Evolutionary conservation across 192 early-diverging fungal species (phyloP), one percentile per base, ranked within the genome.

Genomic region (Thamnidium elegans): DNA sequence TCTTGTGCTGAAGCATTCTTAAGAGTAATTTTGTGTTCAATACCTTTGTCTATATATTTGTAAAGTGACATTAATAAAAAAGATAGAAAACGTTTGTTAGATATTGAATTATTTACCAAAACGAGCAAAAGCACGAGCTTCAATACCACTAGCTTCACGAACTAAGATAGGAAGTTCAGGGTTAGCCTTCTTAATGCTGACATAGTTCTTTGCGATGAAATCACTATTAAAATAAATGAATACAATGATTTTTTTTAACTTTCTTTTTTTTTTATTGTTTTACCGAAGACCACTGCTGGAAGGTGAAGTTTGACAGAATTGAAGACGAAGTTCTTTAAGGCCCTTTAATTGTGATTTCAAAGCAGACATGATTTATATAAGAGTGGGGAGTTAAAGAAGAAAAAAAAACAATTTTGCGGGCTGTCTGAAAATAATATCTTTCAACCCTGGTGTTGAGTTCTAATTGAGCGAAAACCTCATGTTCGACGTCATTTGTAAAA

Each of bases 301-400:
- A 48, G 88, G 72, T 32, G 82, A 85, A 15, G 79, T 87, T 78
- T 91, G 94, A 77, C 87, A 91, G 76, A 91, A 84, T 79, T 97
- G 94, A 46, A 97, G 84, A 55, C 94, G 90, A 15, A 97, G 82
- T 76, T 97, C 94, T 74, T 91, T 90, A 36, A 97, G 79, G 70
- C 77, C 77, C 70, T 87, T 86, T 61, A 90, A 63, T 45, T 67
- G 66, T 44, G 74, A 68, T 54, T 66, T 71, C 21, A 70, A 58
- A 44, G 65, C 58, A 51, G 74, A 75, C 74, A 73, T 73, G 30
- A 17, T 51, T 36, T 20, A 43, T 44, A 26, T 7, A 32, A 59
- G 42, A 44, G 34, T 59, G 42, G 39, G 42, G 42, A 34, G 20
- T 44, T 55, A 7, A 17, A 19, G 56, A 19, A 23, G 56, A 59